phyloP scores from a whole-genome alignment of 31 red algal species.

The Odonthalia washingtoniensis region DNA sequence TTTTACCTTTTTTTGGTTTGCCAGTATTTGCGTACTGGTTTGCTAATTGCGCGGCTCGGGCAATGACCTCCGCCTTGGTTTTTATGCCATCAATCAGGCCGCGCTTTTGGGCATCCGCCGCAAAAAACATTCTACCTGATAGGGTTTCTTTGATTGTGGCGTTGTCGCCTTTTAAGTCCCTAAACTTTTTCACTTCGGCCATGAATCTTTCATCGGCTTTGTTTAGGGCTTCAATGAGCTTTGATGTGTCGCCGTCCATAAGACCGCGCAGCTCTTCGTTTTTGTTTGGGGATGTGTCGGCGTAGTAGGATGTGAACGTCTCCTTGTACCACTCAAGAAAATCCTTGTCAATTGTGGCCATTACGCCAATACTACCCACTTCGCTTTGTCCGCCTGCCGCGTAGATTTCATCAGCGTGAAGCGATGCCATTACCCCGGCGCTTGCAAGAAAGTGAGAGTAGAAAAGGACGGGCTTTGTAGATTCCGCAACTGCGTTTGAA shows the following conservation, averaged over 20 bases:
- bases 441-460: slow-evolving; percentile 7
- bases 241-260: background rate
- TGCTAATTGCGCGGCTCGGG: too few species aligned
- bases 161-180: background rate
- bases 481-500: background rate
- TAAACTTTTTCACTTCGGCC: background rate
- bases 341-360: background rate
- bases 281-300: slow-evolving; percentile 2
- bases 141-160: background rate
- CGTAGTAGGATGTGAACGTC: slow-evolving; percentile 9
- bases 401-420: slow-evolving; percentile 8
- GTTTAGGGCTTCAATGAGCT: background rate
- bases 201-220: slow-evolving; percentile 3
- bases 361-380: slow-evolving; percentile 11
- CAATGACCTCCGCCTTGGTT: too few species aligned
- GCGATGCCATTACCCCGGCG: slow-evolving; percentile 3
- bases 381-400: background rate
- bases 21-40: too few species aligned
- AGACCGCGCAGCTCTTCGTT: background rate
- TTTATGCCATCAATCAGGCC: slow-evolving; percentile 19
- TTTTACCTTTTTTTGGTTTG: too few species aligned
- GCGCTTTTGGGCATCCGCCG: slow-evolving; percentile 11
- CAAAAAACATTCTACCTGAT: slow-evolving; percentile 2
- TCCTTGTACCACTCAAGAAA: slow-evolving; percentile 1
- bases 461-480: background rate